Base-by-base conservation (phyloP, 1,284 basidiomycete species). In the Papiliotrema flavescens region DNA sequence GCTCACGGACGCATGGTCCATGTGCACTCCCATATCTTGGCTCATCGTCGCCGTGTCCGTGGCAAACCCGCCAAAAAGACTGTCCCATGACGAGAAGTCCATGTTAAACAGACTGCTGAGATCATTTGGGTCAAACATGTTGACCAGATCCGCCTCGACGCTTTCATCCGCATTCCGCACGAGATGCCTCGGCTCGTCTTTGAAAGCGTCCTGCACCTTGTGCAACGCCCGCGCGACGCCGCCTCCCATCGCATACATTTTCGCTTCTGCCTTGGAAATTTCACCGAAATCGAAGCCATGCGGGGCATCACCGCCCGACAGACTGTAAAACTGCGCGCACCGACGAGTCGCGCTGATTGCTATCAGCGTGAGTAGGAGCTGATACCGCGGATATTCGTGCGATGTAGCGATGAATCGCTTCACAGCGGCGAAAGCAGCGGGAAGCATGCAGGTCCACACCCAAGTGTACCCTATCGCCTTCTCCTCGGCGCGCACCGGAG, bases 51-150 rank as follows among this genome's bases (percentile, higher is more conserved):
- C 5, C 15, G 39, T 5, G 15, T 40, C 7, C 15, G 39, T 40
- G 6, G 39, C 15, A 40, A 47, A 34, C 3, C n/a, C 28, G n/a
- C 49, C 40, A 23, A 51, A 45, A 2, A 44, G 34, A 13, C 24
- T 19, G 13, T 51, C 42, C 50, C 50, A 51, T 5, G 40, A 28
- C 11, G 17, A 19, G 23, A 44, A 45, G 26, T 51, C 50, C 17
- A 45, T 15, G 28, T 51, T 45, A 6, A 51, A 45, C n/a, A 51
- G 14, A 23, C 35, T 51, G n/a, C 14, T 22, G 9, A 24, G 35
- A 24, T 51, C 50, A 23, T 36, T 37, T 1, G 23, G n/a, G n/a
- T 51, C 50, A 14, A 44, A 24, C 45, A 47, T 47, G 42, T 26
- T 26, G 6, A 19, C 7, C 4, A 40, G 39, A 4, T 44, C 42